Evolutionary conservation across 805 yeast species (phyloP).

Genomic region (Pichia heedii): DNA sequence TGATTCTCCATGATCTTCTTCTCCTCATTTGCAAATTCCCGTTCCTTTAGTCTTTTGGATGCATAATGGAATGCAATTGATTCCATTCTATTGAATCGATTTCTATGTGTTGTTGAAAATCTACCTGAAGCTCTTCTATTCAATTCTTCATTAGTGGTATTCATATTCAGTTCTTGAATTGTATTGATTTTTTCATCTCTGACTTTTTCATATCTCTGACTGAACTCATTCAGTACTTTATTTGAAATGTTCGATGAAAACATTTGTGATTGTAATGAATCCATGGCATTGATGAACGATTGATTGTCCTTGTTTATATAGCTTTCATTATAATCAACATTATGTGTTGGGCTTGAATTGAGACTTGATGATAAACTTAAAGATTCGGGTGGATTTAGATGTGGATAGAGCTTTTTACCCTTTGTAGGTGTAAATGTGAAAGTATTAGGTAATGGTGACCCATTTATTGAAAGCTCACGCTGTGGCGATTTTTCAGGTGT

Average conservation of each 20-base stretch:
- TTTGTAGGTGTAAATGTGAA: conserved; percentile 26
- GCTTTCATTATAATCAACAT: conserved; percentile 17
- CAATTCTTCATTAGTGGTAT: conserved; percentile 16
- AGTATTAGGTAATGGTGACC: conserved; percentile 19
- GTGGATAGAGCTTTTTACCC: conserved; percentile 22
- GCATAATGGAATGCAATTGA: conserved; percentile 42
- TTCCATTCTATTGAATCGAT: conserved; percentile 42
- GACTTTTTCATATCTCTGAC: conserved; percentile 32
- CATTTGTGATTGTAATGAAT: conserved; percentile 33
- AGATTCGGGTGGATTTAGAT: conserved; percentile 11
- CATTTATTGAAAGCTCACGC: neutral
- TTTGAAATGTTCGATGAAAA: conserved; percentile 39
- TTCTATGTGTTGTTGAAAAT: conserved; percentile 35
- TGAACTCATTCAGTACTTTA: conserved; percentile 38
- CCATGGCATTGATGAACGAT: conserved; percentile 23
- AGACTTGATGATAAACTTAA: neutral
- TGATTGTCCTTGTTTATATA: conserved; percentile 24
- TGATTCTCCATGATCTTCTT: neutral
- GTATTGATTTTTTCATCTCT: conserved; percentile 21
- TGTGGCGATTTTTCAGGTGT: conserved; percentile 6
- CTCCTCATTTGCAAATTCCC: conserved; percentile 1
- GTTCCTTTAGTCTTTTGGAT: conserved; percentile 22
- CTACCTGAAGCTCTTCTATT: conserved; percentile 28
- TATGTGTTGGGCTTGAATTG: conserved; percentile 9
- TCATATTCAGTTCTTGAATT: conserved; percentile 19